Base-by-base conservation (phyloP, 345 rosid genomes). In the Mangifera indica region DNA sequence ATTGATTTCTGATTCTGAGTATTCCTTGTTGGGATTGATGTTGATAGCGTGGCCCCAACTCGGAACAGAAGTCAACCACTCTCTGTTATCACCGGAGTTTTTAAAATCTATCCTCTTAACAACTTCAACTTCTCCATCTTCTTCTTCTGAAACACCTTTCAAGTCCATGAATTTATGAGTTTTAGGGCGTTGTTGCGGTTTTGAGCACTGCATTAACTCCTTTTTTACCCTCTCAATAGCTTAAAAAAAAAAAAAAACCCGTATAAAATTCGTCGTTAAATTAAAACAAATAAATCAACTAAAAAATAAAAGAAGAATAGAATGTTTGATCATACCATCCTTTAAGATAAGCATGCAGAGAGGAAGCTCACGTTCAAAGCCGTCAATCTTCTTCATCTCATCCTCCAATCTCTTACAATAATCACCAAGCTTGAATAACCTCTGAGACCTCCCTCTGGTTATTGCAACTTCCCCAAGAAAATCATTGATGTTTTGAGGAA, bases 311-410 rank as follows among this genome's bases (percentile, higher is more conserved):
- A 18, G 22, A 21, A 7, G 5, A 40, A 29, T 9, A 29, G 3
- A 60, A 8, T 60, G 32, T 12, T 20, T 15, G 14, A 70, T 18
- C 71, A 22, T 45, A 90, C 98, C 94, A 78, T 89, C 88, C 62
- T 72, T 85, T 34, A 89, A 69, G 34, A 93, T 86, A 70, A 89
- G 84, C 94, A 87, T 85, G 86, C 91, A 85, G 3, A 87, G 77
- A 78, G 98, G 97, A 8, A 91, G 91, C 59, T 93, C 95, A 7
- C 95, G 85, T 77, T 87, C 84, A 69, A 93, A 91, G 68, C 81
- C 91, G 52, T 80, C 89, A 46, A 93, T 88, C 78, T 93, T 93
- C 67, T 74, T 80, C 85, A 72, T 76, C 81, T 93, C 98, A 18
- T 85, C 88, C 74, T 89, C 89, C 63, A 93, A 81, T 74, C 79